phyloP scores from a whole-genome alignment of 2,329 filamentous ascomycete genomes.

The Aspergillus neotritici region DNA sequence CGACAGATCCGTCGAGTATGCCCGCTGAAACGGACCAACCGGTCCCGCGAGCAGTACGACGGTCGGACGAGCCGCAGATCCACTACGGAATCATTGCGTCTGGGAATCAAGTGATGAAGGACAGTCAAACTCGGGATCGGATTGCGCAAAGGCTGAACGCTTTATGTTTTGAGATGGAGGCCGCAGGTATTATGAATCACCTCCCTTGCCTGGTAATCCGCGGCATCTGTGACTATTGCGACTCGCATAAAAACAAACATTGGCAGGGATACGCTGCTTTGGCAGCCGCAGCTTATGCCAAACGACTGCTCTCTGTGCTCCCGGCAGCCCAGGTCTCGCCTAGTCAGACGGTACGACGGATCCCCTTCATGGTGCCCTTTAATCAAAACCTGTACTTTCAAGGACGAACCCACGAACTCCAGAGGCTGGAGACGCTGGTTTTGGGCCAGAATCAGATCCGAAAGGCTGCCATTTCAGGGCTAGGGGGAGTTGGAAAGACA shows the following conservation, averaged over 20 bases:
- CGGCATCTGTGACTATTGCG: constrained; percentile 17
- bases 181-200: constrained; percentile 11
- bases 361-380: constrained; percentile 11
- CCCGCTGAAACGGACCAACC: too few species aligned
- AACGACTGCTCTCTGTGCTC: constrained; percentile 1
- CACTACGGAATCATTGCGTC: constrained; percentile 6
- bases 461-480: constrained; percentile 12
- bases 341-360: background rate
- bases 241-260: constrained; percentile 14
- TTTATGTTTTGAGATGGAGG: constrained; percentile 16
- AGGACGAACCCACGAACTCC: constrained; percentile 9
- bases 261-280: constrained; percentile 17
- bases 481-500: constrained; percentile 24
- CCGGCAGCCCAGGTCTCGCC: background rate
- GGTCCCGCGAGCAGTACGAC: background rate
- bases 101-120: constrained; percentile 7
- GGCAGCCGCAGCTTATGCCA: constrained; percentile 10
- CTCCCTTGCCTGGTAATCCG: constrained; percentile 14
- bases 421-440: constrained; percentile 7
- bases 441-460: background rate
- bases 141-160: constrained; percentile 1
- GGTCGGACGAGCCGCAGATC: background rate
- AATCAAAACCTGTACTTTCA: constrained; percentile 15
- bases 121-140: constrained; percentile 4
- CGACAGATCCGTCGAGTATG: constrained; percentile 4